A percentile compares a stretch with the other conserved stretches of the same genome.
These are phyloP conservation scores for Raffaelea albimanens DNA, from an alignment of 2,329 filamentous ascomycete species.

Conservation along the genomic window DNA sequence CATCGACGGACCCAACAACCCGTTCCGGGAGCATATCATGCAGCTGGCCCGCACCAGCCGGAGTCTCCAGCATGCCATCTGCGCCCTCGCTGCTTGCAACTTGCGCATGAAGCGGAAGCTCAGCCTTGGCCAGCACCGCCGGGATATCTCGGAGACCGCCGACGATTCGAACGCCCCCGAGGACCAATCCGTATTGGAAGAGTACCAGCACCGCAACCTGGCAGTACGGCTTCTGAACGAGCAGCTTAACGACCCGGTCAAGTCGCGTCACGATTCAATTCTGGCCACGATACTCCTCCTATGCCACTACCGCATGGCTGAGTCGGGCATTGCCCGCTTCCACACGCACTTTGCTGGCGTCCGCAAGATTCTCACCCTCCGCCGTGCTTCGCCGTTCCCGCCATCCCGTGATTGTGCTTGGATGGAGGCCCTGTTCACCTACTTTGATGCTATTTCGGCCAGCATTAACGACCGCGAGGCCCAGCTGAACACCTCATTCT, in stretches of 20 bases:
- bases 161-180: conserved; percentile 7
- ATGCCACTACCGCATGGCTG: conserved; percentile 87
- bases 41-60: conserved; percentile 67
- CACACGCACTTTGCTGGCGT: conserved; percentile 89
- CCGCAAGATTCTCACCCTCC: conserved; percentile 76
- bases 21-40: conserved; percentile 75
- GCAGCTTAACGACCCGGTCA: conserved; percentile 67
- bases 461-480: conserved; percentile 87
- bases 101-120: conserved; percentile 72
- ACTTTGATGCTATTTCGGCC: conserved; percentile 87
- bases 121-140: conserved; percentile 46
- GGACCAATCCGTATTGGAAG: conserved; percentile 64
- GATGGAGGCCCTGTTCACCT: conserved; percentile 90
- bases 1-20: conserved; percentile 78
- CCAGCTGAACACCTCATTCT: conserved; percentile 61
- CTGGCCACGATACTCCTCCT: conserved; percentile 79
- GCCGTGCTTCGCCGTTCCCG: conserved; percentile 44
- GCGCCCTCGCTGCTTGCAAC: conserved; percentile 81
- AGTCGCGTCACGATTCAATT: conserved; percentile 75
- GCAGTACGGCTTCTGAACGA: conserved; percentile 77
- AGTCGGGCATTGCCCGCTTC: conserved; percentile 87
- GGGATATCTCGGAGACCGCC: conserved; percentile 36
- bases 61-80: conserved; percentile 86
- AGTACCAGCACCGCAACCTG: conserved; percentile 69
- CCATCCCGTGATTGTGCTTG: conserved; percentile 64